These are phyloP conservation scores for Coriaria nepalensis DNA, from an alignment of 306 rosid species.

Conservation along the genomic window DNA sequence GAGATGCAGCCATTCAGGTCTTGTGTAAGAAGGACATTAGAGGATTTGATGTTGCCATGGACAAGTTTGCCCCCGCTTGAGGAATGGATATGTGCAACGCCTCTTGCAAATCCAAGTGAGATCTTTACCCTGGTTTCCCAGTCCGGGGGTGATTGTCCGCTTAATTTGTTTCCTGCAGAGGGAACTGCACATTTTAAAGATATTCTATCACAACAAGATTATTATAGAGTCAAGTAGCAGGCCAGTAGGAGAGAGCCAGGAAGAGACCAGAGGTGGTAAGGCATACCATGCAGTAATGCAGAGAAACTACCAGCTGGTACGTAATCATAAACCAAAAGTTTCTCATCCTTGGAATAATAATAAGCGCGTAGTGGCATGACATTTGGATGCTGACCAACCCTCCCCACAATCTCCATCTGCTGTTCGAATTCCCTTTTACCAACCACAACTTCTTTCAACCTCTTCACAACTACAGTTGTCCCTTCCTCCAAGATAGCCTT, in stretches of 20 bases:
- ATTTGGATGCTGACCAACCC: slow-evolving; percentile 21
- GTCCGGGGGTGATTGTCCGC: slow-evolving; percentile 45
- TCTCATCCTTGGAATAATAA: slow-evolving; percentile 30
- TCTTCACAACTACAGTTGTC: slow-evolving; percentile 27
- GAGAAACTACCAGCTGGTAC: slow-evolving; percentile 22
- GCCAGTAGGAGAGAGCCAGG: too few species aligned
- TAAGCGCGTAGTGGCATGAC: slow-evolving; percentile 30
- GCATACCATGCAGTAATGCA: slow-evolving; percentile 22
- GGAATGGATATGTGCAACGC: slow-evolving; percentile 70
- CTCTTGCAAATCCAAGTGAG: slow-evolving; percentile 65
- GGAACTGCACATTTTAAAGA: too few species aligned
- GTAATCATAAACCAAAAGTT: slow-evolving; percentile 25
- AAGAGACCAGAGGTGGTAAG: not conserved
- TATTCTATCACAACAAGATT: too few species aligned
- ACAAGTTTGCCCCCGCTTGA: slow-evolving; percentile 49
- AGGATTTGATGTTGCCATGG: slow-evolving; percentile 88
- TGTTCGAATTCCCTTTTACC: slow-evolving; percentile 28
- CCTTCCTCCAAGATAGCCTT: slow-evolving; percentile 33
- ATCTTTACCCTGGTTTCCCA: slow-evolving; percentile 79
- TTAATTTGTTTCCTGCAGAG: slow-evolving; percentile 54
- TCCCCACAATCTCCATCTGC: slow-evolving; percentile 29
- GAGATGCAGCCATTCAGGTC: slow-evolving; percentile 55
- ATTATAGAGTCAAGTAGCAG: too few species aligned
- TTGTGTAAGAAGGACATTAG: slow-evolving; percentile 57
- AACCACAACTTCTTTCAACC: slow-evolving; percentile 24